Percentiles rank a stretch among this genome's conserved stretches.
Evolutionary conservation across 768 basidiomycete species (phyloP).

Genomic region (Amanita rimosa): DNA sequence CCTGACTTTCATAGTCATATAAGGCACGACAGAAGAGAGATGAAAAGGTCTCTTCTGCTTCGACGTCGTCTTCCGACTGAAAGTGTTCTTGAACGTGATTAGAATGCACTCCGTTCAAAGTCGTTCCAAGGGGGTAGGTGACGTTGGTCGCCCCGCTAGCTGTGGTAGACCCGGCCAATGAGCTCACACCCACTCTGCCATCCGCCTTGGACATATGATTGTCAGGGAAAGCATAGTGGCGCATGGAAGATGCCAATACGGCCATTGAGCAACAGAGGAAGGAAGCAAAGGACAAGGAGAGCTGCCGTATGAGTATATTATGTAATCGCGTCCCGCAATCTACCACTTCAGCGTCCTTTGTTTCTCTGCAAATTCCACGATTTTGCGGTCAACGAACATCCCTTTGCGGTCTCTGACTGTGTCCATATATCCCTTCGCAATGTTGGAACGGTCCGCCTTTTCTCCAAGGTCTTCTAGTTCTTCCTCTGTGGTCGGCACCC

Average conservation of each 20-base stretch:
- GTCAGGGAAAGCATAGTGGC: slow-evolving; percentile 15
- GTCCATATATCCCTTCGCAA: slow-evolving; percentile 94
- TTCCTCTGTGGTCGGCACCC: slow-evolving; percentile 96
- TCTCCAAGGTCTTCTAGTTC: slow-evolving; percentile 95
- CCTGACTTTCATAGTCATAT: slow-evolving; percentile 85
- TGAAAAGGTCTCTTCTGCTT: slow-evolving; percentile 46
- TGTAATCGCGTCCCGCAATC: slow-evolving; percentile 7
- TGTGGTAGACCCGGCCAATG: background rate
- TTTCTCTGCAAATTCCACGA: slow-evolving; percentile 94
- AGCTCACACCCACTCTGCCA: background rate
- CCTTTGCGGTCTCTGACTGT: slow-evolving; percentile 86
- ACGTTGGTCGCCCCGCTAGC: background rate
- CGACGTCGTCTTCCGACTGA: slow-evolving; percentile 21
- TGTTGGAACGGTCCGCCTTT: slow-evolving; percentile 85
- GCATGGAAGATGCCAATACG: slow-evolving; percentile 20
- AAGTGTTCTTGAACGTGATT: background rate
- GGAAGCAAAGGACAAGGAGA: slow-evolving; percentile 9
- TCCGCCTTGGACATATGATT: slow-evolving; percentile 6
- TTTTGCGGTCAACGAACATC: slow-evolving; percentile 90
- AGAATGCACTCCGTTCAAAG: background rate
- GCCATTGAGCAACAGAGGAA: slow-evolving; percentile 15
- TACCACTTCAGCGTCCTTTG: slow-evolving; percentile 77
- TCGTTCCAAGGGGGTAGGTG: background rate
- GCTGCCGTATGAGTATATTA: slow-evolving; percentile 6
- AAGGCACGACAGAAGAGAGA: slow-evolving; percentile 85